Base-by-base conservation (phyloP, 805 yeast species). In the Zygotorulaspora chibaensis region DNA sequence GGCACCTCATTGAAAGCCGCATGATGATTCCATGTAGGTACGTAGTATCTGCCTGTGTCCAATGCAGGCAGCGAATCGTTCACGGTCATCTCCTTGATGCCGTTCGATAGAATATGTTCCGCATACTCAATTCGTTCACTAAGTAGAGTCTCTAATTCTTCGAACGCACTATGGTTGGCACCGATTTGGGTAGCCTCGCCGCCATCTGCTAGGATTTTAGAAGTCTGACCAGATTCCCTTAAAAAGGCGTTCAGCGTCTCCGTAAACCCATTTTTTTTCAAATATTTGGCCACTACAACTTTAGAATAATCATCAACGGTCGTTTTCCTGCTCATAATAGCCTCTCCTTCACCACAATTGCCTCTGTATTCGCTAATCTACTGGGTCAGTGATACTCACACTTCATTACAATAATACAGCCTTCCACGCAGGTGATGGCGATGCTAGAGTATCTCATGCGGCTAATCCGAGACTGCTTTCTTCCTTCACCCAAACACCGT, bases 231-330 rank as follows among this genome's bases (percentile, higher is more conserved):
- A 2, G 54, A 35, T 27, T 68, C 72, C 17, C 45, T 48, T 25
- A 80, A 75, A 39, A 83, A 76, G 2, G 67, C 55, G n/a, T 62
- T 57, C 11, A 82, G 61, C 0, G 90, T 77, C 0, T 65, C 66
- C 1, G 45, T 49, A 38, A 71, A 73, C 0, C 78, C 76, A 25
- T 78, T 70, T n/a, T 71, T 65, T 25, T 70, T 60, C n/a, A 84
- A 69, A 52, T 76, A 84, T 26, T 80, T 78, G 0, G 86, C 88
- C 10, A 84, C 69, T 27, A 83, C 61, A 2, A 67, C 54, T 15
- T 66, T 61, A 2, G 68, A 58, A 34, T 57, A 47, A 26, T 35
- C 29, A n/a, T 17, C 39, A 6, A 36, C 38, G 6, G 41, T 25
- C 23, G 40, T 41, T 15, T 29, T 13, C n/a, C 8, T 30, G 16